Base-by-base conservation (phyloP, 495 filamentous ascomycete species). In the Arthonia radiata region DNA sequence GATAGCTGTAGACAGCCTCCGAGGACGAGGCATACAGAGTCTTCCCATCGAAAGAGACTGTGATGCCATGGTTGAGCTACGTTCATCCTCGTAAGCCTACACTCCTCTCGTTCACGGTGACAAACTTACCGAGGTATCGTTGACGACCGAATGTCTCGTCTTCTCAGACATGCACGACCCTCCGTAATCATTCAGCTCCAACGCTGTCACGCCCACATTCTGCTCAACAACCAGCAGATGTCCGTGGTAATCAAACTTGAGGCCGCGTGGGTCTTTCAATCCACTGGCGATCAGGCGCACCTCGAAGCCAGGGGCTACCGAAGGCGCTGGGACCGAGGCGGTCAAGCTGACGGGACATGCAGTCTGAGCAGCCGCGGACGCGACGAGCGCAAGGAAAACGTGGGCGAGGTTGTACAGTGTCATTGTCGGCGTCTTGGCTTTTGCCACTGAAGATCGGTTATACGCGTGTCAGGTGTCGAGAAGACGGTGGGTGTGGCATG, bases 21-120 rank as follows among this genome's bases (percentile, higher is more conserved):
- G 52, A 10, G 4, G 57, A 54, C 4, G 69, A 76, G 12, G 65
- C 71, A 36, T 70, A 78, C 18, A 80, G 45, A 2, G 58, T 71
- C 17, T 40, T 49, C 13, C 67, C 68, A 39, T 75, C 66, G 3
- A 31, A 27, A 2, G 64, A 69, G 15, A 79, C 37, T 17, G 62
- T 59, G 17, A 80, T 54, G 10, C 74, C 73, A 38, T 80, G 73
- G 36, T 68, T 69, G 6, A 73, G 45, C 53, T 67, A 17, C 12
- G 18, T 8, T 27, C 11, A n/a, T 25, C 5, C 8, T 4, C 9
- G 4, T 21, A 23, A 17, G 32, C 28, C 11, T 2, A 14, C 4
- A 4, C 13, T 30, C 11, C 11, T 12, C 17, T 4, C 10, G 18
- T 6, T 10, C 17, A n/a, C 15, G 13, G 13, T 24, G 22, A 17